Percentiles rank a stretch among this genome's conserved stretches.
Conservation (phyloP, 2,329 filamentous ascomycete genomes). For the Claviceps cyperi region DNA sequence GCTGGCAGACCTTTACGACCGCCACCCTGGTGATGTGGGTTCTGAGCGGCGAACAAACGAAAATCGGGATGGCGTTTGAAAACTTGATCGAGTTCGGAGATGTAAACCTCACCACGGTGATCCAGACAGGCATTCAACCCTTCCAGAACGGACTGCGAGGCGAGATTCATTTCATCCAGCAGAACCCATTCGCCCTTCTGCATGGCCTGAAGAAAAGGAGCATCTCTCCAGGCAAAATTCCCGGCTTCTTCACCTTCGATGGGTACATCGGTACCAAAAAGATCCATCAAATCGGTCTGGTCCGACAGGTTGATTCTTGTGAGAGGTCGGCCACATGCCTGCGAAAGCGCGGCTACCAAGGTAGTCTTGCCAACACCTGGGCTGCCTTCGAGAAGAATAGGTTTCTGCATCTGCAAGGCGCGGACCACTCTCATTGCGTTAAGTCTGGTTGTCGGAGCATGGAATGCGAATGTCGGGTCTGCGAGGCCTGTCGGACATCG, state of each 20-base stretch:
- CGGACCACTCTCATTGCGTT: constrained; percentile 87
- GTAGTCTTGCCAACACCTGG: constrained; percentile 98
- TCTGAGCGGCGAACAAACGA: constrained; percentile 91
- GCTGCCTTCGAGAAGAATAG: constrained; percentile 86
- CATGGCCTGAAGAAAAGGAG: constrained; percentile 91
- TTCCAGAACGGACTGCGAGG: constrained; percentile 91
- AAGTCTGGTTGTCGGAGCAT: constrained; percentile 74
- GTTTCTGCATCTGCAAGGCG: constrained; percentile 77
- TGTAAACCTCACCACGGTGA: constrained; percentile 88
- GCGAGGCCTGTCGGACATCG: constrained; percentile 27
- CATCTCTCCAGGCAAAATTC: constrained; percentile 89
- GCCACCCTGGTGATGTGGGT: constrained; percentile 92
- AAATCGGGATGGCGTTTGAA: constrained; percentile 85
- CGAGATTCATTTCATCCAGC: constrained; percentile 96
- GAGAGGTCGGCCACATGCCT: constrained; percentile 63
- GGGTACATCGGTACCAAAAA: constrained; percentile 93
- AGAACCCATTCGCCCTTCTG: constrained; percentile 93
- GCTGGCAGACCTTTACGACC: constrained; percentile 87
- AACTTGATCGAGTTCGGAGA: constrained; percentile 87
- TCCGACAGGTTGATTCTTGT: constrained; percentile 95
- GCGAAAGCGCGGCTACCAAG: constrained; percentile 71
- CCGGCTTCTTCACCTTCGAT: constrained; percentile 85
- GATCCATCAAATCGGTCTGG: constrained; percentile 92
- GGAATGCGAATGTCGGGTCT: constrained; percentile 44
- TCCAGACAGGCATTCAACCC: constrained; percentile 93